phyloP scores from a whole-genome alignment of 352 stramenopile species.

The Salisapilia sapeloensis region DNA sequence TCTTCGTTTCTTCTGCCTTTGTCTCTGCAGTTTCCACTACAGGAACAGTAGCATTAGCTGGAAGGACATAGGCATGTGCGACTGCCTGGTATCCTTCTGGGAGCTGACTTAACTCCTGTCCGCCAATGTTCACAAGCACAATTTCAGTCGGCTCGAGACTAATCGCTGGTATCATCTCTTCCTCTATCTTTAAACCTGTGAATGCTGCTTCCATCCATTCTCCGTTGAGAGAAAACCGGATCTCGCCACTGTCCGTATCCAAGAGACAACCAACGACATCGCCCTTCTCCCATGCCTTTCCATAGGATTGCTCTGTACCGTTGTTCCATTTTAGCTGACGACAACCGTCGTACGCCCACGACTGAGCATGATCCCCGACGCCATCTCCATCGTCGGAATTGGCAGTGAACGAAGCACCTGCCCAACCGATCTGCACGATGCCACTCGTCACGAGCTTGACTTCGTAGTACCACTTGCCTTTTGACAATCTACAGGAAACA shows the following conservation, averaged over 20 bases:
- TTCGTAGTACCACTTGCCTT: conserved; percentile 84
- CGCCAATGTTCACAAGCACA: conserved; percentile 72
- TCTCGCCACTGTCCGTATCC: conserved; percentile 45
- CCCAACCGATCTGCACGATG: conserved; percentile 87
- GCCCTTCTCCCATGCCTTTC: conserved; percentile 41
- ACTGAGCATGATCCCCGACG: conserved; percentile 79
- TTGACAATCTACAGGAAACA: conserved; percentile 17
- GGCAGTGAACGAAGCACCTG: conserved; percentile 53
- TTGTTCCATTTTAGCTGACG: conserved; percentile 76
- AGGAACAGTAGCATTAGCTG: neutral
- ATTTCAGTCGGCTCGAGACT: conserved; percentile 73
- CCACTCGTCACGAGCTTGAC: conserved; percentile 78
- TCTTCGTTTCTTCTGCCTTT: too few species aligned
- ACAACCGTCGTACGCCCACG: conserved; percentile 83
- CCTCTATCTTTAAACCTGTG: conserved; percentile 11
- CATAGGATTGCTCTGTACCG: conserved; percentile 45
- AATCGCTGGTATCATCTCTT: conserved; percentile 19
- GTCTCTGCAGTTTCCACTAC: neutral
- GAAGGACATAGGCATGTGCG: conserved; percentile 14
- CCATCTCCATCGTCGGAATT: conserved; percentile 75
- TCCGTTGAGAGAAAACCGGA: conserved; percentile 80
- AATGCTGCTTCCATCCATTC: conserved; percentile 44
- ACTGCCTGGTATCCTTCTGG: conserved; percentile 22
- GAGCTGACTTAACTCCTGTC: conserved; percentile 45
- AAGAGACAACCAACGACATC: conserved; percentile 83